Evolutionary conservation across 2,329 filamentous ascomycete genomes (phyloP), one percentile per base, ranked within the genome.

Genomic region (Phialophora expanda): DNA sequence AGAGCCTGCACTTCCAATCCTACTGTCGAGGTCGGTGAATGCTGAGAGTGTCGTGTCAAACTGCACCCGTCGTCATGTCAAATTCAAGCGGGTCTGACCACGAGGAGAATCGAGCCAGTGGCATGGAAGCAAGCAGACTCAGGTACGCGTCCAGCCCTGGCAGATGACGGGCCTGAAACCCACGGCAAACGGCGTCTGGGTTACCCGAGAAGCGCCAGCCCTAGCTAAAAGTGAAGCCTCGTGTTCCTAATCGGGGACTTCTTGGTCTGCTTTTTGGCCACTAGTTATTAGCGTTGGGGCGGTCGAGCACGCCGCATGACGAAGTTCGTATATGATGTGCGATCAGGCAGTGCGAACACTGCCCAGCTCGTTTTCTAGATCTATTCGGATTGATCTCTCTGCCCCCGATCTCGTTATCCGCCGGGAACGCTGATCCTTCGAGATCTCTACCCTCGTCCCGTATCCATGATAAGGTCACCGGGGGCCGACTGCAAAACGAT

Each of bases 191-290:
- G 48, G 20, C 48, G 24, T 51, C 48, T 26, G 48, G 22, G 11
- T 26, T 12, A 22, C 20, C 20, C 20, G 22, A 22, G 12, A 26
- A 51, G 20, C 11, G 20, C 11, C 20, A 50, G 41, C 30, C 56
- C 28, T 28, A 50, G 41, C 26, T 32, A 48, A 26, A 59, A 50
- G 30, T n/a, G 38, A 44, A 44, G 38, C 38, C 38, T 44, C 17
- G 17, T 34, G 32, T 34, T 34, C 11, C 32, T 4, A 11, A 9
- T 9, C 32, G 32, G 32, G 8, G 32, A 34, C 32, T 34, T 34
- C 32, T 34, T 12, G 32, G 32, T 34, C 32, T 34, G 32, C 32
- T 3, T 28, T 34, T 34, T 34, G 32, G 32, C 32, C 32, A 34
- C 32, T 41, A 41, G 14, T 17, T 17, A 17, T 41, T 41, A 41